Evolutionary conservation across 306 rosid species (phyloP), one percentile per base, ranked within the genome.

Genomic region (Vigna trinervia): DNA sequence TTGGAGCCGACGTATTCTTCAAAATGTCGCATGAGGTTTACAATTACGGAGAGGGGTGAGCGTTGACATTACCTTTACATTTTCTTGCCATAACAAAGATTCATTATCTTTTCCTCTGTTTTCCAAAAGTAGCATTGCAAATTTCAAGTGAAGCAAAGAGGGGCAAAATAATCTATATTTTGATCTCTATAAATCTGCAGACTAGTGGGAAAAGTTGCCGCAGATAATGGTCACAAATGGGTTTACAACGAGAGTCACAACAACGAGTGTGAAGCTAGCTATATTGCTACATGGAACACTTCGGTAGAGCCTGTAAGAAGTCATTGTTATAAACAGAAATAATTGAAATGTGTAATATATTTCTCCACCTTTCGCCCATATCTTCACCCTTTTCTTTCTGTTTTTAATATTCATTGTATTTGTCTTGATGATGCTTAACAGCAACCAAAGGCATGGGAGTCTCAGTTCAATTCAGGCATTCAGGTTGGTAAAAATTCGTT

Each of bases 21-120:
- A 95, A 92, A 85, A 92, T 95, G 99, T 90, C 99, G 36, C 97
- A 95, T 74, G 97, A 95, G 70, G 99, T 95, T 66, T 92, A 95
- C 76, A 95, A 84, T 77, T 95, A 80, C 82, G 99, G 99, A 72
- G 96, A 95, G 77, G 97, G 97, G 99, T 95, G 81, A 89, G 92
- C 38, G 6, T 17, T 62, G 39, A 28, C 28, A 41, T 69, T 77
- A 43, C 60, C 43, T 36, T 50, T 30, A 2, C 52, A 70, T 67
- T 75, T 69, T 57, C 69, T 75, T 64, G 66, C 23, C 67, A 48
- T 36, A 9, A 67, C 6, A 47, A 70, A 70, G 32, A 51, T 50
- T 65, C 28, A 13, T n/a, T 39, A 6, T 43, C 9, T 77, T 66
- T 63, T 67, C 48, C 58, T 54, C 10, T 77, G 52, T 48, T 75